Base-by-base conservation (phyloP, 2,329 filamentous ascomycete species). In the Pseudomassariella vexata region DNA sequence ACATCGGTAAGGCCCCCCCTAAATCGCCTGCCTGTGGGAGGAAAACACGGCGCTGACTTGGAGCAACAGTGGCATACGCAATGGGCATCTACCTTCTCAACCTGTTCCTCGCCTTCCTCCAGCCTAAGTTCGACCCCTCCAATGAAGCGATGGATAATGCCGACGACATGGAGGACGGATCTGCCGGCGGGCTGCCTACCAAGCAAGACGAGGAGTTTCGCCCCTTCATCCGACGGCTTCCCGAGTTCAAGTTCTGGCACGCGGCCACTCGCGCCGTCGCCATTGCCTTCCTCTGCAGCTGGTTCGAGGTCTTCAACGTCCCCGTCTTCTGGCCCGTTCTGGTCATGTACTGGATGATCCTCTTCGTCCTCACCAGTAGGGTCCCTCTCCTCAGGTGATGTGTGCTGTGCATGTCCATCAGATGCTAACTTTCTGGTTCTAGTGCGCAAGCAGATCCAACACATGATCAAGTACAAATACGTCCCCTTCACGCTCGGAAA, bases 201-300 rank as follows among this genome's bases (percentile, higher is more conserved):
- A 95, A 95, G 68, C 81, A 87, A 50, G 90, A 96, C 55, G 89
- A 98, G 55, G 92, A 98, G 67, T 98, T 98, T 71, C 80, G 88
- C 43, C 92, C 92, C 4, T 98, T 98, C 56, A 95, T 98, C 57
- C 79, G 92, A 53, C 78, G 92, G 39, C 78, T 98, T 16, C 92
- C 92, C 35, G 92, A 98, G 65, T 98, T 98, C 76, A 98, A 98
- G 75, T 98, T 98, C 72, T 98, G 92, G 92, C 87, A 95, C 67
- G 84, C 85, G 52, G 88, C 90, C 33, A 96, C 90, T 35, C 79
- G 88, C 54, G 90, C 90, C 34, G 76, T 96, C 49, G 56, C 70
- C 45, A 85, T 96, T 52, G 79, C 75, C 22, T 95, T 96, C 59
- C 46, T 81, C 42, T 95, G 89, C 76, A 87, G 80, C 49, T 96